These are phyloP conservation scores for Entophlyctis helioformis DNA, from an alignment of 192 early-diverging fungal genomes.

Conservation along the genomic window DNA sequence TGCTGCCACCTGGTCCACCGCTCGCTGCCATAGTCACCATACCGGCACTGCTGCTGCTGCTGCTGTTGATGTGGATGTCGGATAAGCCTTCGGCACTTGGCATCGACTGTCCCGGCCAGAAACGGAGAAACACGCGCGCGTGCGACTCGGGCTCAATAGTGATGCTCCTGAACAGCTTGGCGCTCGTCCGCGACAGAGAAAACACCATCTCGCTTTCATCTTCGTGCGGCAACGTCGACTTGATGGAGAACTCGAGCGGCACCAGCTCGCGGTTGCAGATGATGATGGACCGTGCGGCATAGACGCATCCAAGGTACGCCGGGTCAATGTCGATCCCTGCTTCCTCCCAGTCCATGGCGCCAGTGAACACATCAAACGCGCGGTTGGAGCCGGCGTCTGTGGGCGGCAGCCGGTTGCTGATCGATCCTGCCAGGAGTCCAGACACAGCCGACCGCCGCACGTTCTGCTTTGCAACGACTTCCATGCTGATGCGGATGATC, in stretches of 20 bases:
- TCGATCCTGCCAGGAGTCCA: neutral
- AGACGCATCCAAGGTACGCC: conserved; percentile 57
- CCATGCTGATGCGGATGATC: conserved; percentile 58
- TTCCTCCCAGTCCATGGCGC: too few relatives aligned
- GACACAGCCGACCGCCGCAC: conserved; percentile 15
- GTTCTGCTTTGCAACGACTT: conserved; percentile 47
- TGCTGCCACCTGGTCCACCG: too few relatives aligned
- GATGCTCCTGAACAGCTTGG: conserved; percentile 59
- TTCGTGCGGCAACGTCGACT: conserved; percentile 45
- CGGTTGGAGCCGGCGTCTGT: conserved; percentile 18
- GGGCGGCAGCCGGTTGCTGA: neutral
- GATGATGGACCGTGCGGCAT: conserved; percentile 57
- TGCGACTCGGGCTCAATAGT: conserved; percentile 51
- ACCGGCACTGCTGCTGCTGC: neutral
- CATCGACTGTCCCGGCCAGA: conserved; percentile 24
- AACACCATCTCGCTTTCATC: conserved; percentile 62
- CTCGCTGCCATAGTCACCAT: too few relatives aligned
- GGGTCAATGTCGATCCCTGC: conserved; percentile 15
- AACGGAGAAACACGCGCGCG: conserved; percentile 57
- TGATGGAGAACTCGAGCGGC: conserved; percentile 65
- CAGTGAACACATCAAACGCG: conserved; percentile 69
- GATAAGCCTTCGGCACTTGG: neutral
- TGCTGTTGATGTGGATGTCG: neutral
- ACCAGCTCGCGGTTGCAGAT: conserved; percentile 63
- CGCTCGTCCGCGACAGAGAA: conserved; percentile 58